A percentile compares a stretch with the other conserved stretches of the same genome.
Evolutionary conservation across 805 yeast genomes (phyloP).

Genomic region (Candida berthetii): DNA sequence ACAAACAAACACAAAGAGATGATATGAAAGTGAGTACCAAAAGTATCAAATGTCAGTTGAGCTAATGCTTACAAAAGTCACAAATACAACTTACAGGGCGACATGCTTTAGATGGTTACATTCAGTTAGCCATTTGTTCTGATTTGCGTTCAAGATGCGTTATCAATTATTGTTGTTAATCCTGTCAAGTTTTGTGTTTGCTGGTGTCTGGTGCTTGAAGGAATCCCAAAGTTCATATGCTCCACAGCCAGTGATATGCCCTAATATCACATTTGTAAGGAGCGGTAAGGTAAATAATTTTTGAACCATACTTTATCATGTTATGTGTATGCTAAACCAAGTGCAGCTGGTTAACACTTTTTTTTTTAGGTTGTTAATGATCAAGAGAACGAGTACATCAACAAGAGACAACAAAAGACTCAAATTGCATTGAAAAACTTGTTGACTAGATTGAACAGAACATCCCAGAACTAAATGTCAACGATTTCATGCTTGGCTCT

Average conservation of each 20-base stretch:
- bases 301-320: conserved; percentile 1
- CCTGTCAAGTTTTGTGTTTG: not conserved
- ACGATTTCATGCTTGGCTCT: conserved; percentile 14
- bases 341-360: no score
- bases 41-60: no score
- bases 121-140: no score
- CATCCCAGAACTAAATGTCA: conserved; percentile 28
- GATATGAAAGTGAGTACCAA: no score
- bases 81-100: no score
- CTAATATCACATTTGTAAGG: conserved; percentile 15
- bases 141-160: no score
- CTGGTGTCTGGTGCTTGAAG: not conserved
- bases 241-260: conserved; percentile 22
- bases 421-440: conserved; percentile 23
- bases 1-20: no score
- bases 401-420: conserved; percentile 23
- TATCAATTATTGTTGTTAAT: no score
- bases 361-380: conserved; percentile 3
- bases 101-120: no score
- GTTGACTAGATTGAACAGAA: conserved; percentile 21
- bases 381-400: conserved; percentile 21
- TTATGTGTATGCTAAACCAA: no score
- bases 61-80: no score
- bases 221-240: conserved; percentile 9
- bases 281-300: conserved; percentile 13